Evolutionary conservation across 2,329 filamentous ascomycete species (phyloP).

Genomic region (Pseudocercospora eumusae): DNA sequence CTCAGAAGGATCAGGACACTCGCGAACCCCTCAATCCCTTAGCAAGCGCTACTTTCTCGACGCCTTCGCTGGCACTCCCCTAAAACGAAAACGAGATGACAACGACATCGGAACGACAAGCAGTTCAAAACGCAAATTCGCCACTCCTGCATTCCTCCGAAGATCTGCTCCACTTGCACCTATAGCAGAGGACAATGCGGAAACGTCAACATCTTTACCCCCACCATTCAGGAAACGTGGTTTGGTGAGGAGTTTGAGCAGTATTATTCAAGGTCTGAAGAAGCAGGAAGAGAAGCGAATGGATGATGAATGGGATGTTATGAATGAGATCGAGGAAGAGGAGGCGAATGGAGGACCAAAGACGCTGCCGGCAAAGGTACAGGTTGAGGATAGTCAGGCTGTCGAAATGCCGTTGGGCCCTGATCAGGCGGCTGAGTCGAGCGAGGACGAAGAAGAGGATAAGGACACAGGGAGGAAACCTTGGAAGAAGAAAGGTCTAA

Average conservation of each 20-base stretch:
- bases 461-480: constrained; percentile 52
- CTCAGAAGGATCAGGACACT: constrained; percentile 22
- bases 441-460: constrained; percentile 58
- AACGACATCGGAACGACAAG: constrained; percentile 37
- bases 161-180: constrained; percentile 52
- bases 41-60: constrained; percentile 64
- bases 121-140: constrained; percentile 48
- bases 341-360: constrained; percentile 25
- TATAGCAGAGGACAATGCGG: constrained; percentile 59
- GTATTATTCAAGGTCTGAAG: constrained; percentile 69
- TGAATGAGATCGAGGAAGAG: constrained; percentile 68
- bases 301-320: constrained; percentile 72
- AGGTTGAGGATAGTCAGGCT: constrained; percentile 47
- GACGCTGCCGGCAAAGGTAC: constrained; percentile 36
- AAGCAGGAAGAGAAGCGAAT: constrained; percentile 68
- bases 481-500: constrained; percentile 83
- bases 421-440: constrained; percentile 47
- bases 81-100: constrained; percentile 51
- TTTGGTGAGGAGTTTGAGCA: constrained; percentile 70
- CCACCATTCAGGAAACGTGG: constrained; percentile 47
- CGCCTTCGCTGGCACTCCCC: constrained; percentile 63
- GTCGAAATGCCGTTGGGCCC: constrained; percentile 49
- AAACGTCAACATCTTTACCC: constrained; percentile 10
- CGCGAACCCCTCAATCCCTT: constrained; percentile 53
- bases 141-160: constrained; percentile 71